Evolutionary conservation across 257 asterid genomes (phyloP).

Genomic region (Solanum pinnatisectum): DNA sequence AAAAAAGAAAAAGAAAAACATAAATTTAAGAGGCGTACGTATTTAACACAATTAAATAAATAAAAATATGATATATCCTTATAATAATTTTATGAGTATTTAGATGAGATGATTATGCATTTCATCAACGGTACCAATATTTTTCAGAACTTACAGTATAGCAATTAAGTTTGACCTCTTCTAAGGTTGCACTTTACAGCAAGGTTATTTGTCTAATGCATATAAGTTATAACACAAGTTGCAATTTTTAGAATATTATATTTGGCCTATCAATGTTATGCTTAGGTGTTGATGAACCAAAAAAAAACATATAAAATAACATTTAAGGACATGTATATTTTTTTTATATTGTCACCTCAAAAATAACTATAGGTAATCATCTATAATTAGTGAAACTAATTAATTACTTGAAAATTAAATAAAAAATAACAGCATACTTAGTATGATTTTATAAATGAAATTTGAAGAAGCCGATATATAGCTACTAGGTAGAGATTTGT

Average conservation of each 20-base stretch:
- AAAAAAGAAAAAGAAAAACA: not conserved
- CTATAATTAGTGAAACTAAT: not conserved
- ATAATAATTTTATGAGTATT: not conserved
- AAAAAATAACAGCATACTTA: not conserved
- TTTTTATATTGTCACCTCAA: not conserved
- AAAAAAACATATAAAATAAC: not conserved
- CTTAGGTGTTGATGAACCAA: not conserved
- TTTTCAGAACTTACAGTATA: not conserved
- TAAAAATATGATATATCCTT: not conserved
- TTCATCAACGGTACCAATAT: no score
- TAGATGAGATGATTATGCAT: no score
- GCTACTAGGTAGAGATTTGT: fast-evolving
- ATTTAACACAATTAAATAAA: not conserved
- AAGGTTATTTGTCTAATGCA: not conserved
- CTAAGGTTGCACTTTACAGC: not conserved
- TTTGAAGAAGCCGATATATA: not conserved
- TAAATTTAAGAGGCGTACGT: fast-evolving
- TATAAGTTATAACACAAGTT: not conserved
- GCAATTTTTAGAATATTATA: not conserved
- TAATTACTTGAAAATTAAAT: not conserved
- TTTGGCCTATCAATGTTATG: not conserved
- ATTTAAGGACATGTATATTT: not conserved
- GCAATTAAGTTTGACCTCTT: not conserved
- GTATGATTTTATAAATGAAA: not conserved
- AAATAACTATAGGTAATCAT: not conserved